Conservation (phyloP, 352 stramenopile genomes). For the Globisporangium cystogenes region DNA sequence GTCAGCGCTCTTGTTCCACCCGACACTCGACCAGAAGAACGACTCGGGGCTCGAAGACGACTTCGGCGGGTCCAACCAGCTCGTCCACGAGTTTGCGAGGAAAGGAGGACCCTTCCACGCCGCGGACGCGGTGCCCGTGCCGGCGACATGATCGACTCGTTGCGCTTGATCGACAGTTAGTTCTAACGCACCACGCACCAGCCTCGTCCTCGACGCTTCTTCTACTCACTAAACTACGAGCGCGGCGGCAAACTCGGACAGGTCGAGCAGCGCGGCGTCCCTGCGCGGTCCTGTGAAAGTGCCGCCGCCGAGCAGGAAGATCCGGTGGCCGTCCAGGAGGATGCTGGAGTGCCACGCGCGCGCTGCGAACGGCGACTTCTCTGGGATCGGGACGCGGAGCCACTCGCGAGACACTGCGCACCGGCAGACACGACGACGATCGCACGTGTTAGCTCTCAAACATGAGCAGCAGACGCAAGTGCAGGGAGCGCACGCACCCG, state of each 20-base stretch:
- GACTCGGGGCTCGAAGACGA: conserved; percentile 53
- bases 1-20: conserved; percentile 52
- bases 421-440: too few relatives aligned
- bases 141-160: conserved; percentile 5
- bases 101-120: conserved; percentile 17
- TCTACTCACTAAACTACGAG: not conserved
- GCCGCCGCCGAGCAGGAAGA: conserved; percentile 57
- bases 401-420: conserved; percentile 23
- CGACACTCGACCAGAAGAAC: conserved; percentile 44
- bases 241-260: conserved; percentile 26
- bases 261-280: conserved; percentile 43
- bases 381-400: conserved; percentile 38
- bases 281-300: conserved; percentile 52
- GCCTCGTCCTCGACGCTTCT: not conserved
- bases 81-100: conserved; percentile 45
- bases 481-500: conserved; percentile 11
- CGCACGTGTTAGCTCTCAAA: not conserved
- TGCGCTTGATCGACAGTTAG: not conserved
- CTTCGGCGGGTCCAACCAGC: conserved; percentile 35
- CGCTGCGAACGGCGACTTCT: conserved; percentile 19
- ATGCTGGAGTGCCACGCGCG: conserved; percentile 71
- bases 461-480: not conserved
- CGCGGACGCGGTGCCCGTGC: conserved; percentile 1
- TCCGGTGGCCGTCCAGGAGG: conserved; percentile 18
- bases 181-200: not conserved